Evolutionary conservation across 208 protist species (phyloP).

Genomic region (Crithidia bombi): DNA sequence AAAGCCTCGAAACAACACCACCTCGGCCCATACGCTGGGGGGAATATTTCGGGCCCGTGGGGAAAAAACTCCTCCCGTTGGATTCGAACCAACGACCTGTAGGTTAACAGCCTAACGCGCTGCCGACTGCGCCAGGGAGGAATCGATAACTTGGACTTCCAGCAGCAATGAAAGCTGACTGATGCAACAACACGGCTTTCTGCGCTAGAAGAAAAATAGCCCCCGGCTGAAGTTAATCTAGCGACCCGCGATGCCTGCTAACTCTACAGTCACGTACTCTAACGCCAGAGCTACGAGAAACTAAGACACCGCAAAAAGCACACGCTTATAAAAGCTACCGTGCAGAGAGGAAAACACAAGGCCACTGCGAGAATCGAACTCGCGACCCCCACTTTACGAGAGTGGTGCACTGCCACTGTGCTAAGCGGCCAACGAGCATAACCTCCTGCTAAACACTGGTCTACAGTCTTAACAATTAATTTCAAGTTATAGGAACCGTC

Average conservation of each 20-base stretch:
- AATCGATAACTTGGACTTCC: neutral
- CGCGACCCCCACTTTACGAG: conserved; percentile 95
- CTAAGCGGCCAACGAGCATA: conserved; percentile 81
- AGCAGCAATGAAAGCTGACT: too few relatives aligned
- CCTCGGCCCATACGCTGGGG: too few relatives aligned
- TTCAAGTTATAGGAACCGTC: neutral
- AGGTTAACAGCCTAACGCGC: conserved; percentile 49
- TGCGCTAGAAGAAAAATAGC: conserved; percentile 31
- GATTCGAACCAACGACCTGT: conserved; percentile 49
- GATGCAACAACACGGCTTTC: neutral
- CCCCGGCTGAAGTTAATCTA: conserved; percentile 77
- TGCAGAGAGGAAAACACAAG: conserved; percentile 68
- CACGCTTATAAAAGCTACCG: too few relatives aligned
- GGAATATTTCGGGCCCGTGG: neutral
- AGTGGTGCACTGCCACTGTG: conserved; percentile 95
- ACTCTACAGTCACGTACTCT: conserved; percentile 42
- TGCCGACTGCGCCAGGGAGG: conserved; percentile 46
- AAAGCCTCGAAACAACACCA: too few relatives aligned
- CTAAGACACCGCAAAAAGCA: too few relatives aligned
- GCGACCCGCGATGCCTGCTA: conserved; percentile 80
- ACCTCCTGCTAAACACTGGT: neutral
- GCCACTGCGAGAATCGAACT: conserved; percentile 96
- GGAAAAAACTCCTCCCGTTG: conserved; percentile 40
- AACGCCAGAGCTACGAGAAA: conserved; percentile 43
- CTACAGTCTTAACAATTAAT: neutral